Evolutionary conservation across 345 rosid genomes (phyloP).

Genomic region (Eucalyptus coolabah): DNA sequence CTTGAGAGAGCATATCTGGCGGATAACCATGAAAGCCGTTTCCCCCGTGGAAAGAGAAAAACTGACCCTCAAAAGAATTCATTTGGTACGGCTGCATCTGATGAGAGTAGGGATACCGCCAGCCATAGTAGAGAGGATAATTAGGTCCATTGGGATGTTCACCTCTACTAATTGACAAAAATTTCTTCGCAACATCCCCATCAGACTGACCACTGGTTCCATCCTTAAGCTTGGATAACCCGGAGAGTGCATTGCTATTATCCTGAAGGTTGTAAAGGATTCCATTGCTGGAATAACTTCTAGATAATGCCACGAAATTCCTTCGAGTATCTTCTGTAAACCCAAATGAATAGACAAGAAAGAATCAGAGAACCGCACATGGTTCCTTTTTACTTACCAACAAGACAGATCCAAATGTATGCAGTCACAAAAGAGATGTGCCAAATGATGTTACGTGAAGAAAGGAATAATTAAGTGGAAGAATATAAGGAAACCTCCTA

Average conservation of each 20-base stretch:
- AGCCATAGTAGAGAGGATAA: slow-evolving; percentile 20
- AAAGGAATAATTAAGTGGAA: neutral
- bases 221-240: slow-evolving; percentile 22
- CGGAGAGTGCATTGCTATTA: slow-evolving; percentile 25
- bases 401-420: neutral
- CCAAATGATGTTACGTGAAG: neutral
- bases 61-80: slow-evolving; percentile 27
- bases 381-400: neutral
- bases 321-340: slow-evolving; percentile 29
- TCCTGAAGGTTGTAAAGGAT: slow-evolving; percentile 14
- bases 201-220: slow-evolving; percentile 7
- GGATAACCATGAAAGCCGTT: slow-evolving; percentile 28
- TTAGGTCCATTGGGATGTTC: slow-evolving; percentile 23
- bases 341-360: neutral
- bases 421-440: neutral
- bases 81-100: slow-evolving; percentile 22
- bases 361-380: neutral
- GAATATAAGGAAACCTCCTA: neutral
- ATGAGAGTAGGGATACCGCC: slow-evolving; percentile 28
- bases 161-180: slow-evolving; percentile 8
- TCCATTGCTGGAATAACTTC: slow-evolving; percentile 34
- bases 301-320: slow-evolving; percentile 38
- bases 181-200: slow-evolving; percentile 18
- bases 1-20: slow-evolving; percentile 12
- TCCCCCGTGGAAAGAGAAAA: slow-evolving; percentile 25